Conservation (phyloP, 1,284 basidiomycete genomes). For the Phellinidium pouzarii region DNA sequence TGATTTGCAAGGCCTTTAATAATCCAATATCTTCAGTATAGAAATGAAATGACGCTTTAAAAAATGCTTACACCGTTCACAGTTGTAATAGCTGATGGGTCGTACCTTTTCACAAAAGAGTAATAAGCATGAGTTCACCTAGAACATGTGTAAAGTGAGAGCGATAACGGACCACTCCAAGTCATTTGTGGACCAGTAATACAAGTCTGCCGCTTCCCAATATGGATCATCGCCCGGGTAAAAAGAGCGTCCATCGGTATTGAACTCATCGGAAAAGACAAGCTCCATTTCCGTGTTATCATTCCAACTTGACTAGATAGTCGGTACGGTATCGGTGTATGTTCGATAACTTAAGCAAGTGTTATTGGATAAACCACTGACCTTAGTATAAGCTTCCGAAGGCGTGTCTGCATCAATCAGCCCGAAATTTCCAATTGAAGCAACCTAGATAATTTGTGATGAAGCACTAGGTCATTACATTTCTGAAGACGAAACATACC, state of each 20-base stretch:
- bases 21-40: neutral
- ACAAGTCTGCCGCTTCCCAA: slow-evolving; percentile 73
- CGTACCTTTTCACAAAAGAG: slow-evolving; percentile 48
- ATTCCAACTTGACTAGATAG: slow-evolving; percentile 11
- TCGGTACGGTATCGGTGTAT: neutral
- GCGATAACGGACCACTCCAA: slow-evolving; percentile 47
- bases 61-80: slow-evolving; percentile 31
- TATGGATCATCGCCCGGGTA: slow-evolving; percentile 59
- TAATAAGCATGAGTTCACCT: neutral
- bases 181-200: slow-evolving; percentile 70
- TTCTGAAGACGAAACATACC: slow-evolving; percentile 26
- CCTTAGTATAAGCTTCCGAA: slow-evolving; percentile 39
- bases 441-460: slow-evolving; percentile 32
- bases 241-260: slow-evolving; percentile 65
- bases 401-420: slow-evolving; percentile 68
- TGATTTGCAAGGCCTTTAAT: slow-evolving; percentile 14
- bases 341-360: neutral
- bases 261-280: slow-evolving; percentile 79
- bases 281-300: slow-evolving; percentile 35
- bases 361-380: slow-evolving; percentile 21
- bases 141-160: neutral
- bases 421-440: slow-evolving; percentile 47
- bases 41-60: neutral
- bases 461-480: neutral
- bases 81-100: slow-evolving; percentile 51